These are phyloP conservation scores for Zancudomyces culisetae DNA, from an alignment of 371 early-diverging fungal genomes.

Conservation along the genomic window DNA sequence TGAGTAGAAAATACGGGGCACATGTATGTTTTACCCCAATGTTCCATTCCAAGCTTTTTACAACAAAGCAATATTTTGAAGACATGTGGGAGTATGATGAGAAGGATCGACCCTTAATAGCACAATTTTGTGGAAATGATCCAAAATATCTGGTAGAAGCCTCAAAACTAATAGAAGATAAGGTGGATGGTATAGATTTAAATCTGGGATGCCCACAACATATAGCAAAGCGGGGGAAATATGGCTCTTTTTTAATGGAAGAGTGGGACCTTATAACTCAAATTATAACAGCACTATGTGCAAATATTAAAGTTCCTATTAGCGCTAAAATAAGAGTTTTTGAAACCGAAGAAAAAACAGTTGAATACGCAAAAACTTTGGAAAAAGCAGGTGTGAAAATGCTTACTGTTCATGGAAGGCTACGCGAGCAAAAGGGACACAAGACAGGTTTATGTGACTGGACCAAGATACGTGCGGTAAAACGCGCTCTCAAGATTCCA, in stretches of 20 bases:
- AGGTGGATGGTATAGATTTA: constrained; percentile 92
- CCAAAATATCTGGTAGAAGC: constrained; percentile 69
- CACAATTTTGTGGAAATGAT: constrained; percentile 98
- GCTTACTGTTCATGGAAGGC: constrained; percentile 90
- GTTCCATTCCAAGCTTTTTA: constrained; percentile 85
- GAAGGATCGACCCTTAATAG: constrained; percentile 76
- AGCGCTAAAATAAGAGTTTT: constrained; percentile 96
- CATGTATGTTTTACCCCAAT: constrained; percentile 96
- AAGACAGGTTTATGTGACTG: constrained; percentile 95
- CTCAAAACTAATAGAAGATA: constrained; percentile 59
- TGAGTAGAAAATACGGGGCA: constrained; percentile 77
- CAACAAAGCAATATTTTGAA: constrained; percentile 37
- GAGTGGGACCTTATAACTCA: constrained; percentile 60
- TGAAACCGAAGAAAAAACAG: constrained; percentile 74
- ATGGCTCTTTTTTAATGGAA: constrained; percentile 93
- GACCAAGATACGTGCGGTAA: constrained; percentile 88
- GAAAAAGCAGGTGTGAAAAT: constrained; percentile 85
- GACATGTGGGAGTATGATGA: constrained; percentile 59
- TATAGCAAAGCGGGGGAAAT: constrained; percentile 86
- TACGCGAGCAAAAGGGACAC: constrained; percentile 93
- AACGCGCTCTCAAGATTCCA: constrained; percentile 68
- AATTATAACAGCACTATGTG: constrained; percentile 28
- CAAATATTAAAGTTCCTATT: constrained; percentile 80
- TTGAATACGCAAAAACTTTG: constrained; percentile 93
- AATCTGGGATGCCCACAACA: constrained; percentile 97